Percentiles rank a stretch among this genome's conserved stretches.
Evolutionary conservation across 768 basidiomycete species (phyloP).

Genomic region (Trametes maxima): DNA sequence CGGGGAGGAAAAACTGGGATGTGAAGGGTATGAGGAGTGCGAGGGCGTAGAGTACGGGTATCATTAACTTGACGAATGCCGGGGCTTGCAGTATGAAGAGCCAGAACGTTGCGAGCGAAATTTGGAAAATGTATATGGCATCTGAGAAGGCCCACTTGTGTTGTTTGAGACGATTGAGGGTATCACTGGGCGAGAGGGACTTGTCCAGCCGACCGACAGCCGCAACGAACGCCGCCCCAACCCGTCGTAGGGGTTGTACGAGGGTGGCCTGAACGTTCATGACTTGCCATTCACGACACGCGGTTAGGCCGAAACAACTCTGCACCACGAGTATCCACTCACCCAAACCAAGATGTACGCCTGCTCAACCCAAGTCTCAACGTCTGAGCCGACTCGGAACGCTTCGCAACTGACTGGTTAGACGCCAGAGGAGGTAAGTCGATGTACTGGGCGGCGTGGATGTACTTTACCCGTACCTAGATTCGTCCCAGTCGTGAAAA

Average conservation of each 20-base stretch:
- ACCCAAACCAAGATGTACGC: neutral
- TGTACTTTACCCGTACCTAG: neutral
- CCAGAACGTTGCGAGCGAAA: slow-evolving; percentile 69
- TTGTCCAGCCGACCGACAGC: slow-evolving; percentile 74
- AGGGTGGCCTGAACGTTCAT: slow-evolving; percentile 8
- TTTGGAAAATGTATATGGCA: slow-evolving; percentile 64
- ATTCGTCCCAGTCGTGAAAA: slow-evolving; percentile 3
- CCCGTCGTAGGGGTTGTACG: slow-evolving; percentile 22
- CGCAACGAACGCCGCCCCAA: slow-evolving; percentile 38
- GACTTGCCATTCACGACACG: neutral
- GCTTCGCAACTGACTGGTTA: too few relatives aligned
- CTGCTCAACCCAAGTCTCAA: too few relatives aligned
- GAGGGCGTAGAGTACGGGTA: slow-evolving; percentile 69
- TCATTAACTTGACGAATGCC: slow-evolving; percentile 68
- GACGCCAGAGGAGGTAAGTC: too few relatives aligned
- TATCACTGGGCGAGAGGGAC: slow-evolving; percentile 71
- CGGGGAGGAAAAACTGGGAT: slow-evolving; percentile 88
- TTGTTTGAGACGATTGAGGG: slow-evolving; percentile 56
- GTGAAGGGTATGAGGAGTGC: slow-evolving; percentile 84
- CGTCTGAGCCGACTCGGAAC: too few relatives aligned
- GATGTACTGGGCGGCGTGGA: too few relatives aligned
- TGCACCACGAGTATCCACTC: neutral
- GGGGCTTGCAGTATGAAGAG: slow-evolving; percentile 71
- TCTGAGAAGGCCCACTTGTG: slow-evolving; percentile 62
- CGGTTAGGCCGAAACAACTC: too few relatives aligned